These are phyloP conservation scores for Rhododendron ferrugineum DNA, from an alignment of 148 eudicot genomes.

Conservation along the genomic window DNA sequence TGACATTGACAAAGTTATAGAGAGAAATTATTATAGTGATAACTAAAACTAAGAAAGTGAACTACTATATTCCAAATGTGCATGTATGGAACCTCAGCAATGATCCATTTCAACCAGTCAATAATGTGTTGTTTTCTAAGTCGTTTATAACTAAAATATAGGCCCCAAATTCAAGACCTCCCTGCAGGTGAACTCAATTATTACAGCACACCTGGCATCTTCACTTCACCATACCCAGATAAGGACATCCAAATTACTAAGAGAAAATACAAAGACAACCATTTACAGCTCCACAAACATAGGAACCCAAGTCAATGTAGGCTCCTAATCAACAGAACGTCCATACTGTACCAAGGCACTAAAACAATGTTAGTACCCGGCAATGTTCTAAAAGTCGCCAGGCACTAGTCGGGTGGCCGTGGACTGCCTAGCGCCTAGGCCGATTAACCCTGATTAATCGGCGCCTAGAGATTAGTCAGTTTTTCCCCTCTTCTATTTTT, in stretches of 20 bases:
- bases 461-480: background rate
- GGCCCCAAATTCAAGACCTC: background rate
- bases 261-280: background rate
- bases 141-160: background rate
- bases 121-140: background rate
- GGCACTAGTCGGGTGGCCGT: background rate
- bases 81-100: background rate
- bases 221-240: background rate
- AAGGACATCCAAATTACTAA: background rate
- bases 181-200: background rate
- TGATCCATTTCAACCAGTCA: background rate
- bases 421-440: background rate
- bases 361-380: background rate
- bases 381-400: background rate
- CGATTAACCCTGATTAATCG: no score
- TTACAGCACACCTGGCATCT: background rate
- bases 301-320: background rate
- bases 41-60: background rate
- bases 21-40: background rate
- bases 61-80: background rate
- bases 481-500: no score
- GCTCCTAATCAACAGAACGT: background rate
- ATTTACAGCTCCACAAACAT: background rate
- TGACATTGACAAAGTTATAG: background rate
- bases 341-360: background rate